Conservation (phyloP, 805 yeast genomes). For the Pichia phayaonensis region DNA sequence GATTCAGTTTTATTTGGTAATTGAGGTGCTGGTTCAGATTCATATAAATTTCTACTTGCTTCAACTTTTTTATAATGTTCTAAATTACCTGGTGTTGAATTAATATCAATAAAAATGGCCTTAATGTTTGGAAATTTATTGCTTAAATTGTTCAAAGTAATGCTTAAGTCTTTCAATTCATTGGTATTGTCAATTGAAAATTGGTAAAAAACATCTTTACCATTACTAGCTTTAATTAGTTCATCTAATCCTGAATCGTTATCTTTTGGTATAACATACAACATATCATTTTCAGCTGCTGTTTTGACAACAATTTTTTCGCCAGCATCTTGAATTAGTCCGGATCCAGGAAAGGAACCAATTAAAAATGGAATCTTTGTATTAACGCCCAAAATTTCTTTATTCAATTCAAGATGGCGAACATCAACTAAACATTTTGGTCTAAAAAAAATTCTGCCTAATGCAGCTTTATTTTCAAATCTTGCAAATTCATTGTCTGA, state of each 20-base stretch:
- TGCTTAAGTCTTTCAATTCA: conserved; percentile 48
- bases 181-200: conserved; percentile 56
- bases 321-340: conserved; percentile 80
- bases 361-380: conserved; percentile 72
- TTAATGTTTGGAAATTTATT: conserved; percentile 48
- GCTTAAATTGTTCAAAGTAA: conserved; percentile 16
- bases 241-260: conserved; percentile 79
- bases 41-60: conserved; percentile 34
- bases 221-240: conserved; percentile 51
- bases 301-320: conserved; percentile 73
- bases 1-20: neutral
- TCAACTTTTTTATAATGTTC: conserved; percentile 83
- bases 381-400: conserved; percentile 59
- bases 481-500: conserved; percentile 82
- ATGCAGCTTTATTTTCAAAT: conserved; percentile 80
- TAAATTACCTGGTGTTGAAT: conserved; percentile 78
- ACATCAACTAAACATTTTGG: conserved; percentile 79
- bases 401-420: conserved; percentile 45
- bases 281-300: conserved; percentile 52
- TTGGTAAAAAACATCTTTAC: conserved; percentile 68
- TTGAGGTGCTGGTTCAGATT: conserved; percentile 15
- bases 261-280: conserved; percentile 82
- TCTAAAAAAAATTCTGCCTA: conserved; percentile 75
- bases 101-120: conserved; percentile 78
- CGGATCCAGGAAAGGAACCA: conserved; percentile 86